Percentiles rank a stretch among this genome's conserved stretches.
These are phyloP conservation scores for Candida krabiensis DNA, from an alignment of 805 yeast species.

Conservation along the genomic window DNA sequence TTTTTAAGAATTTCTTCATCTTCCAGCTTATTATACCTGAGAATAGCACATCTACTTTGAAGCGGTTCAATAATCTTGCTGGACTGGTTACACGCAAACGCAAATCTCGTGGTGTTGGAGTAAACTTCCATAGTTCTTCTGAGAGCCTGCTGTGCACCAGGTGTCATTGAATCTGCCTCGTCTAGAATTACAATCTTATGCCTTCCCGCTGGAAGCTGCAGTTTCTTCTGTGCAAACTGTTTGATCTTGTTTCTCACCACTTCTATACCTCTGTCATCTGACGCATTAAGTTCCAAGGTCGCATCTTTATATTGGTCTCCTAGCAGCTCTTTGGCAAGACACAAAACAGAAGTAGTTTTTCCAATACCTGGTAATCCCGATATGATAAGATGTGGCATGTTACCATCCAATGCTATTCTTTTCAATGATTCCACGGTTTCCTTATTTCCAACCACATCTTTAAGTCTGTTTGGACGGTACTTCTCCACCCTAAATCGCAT, in stretches of 20 bases:
- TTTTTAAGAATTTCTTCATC: conserved; percentile 85
- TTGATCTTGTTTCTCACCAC: conserved; percentile 93
- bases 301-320: conserved; percentile 72
- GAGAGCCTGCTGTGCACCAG: conserved; percentile 94
- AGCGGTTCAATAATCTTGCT: conserved; percentile 94
- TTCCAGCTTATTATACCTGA: conserved; percentile 75
- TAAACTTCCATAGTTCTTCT: conserved; percentile 94
- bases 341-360: conserved; percentile 89
- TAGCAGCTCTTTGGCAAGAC: conserved; percentile 81
- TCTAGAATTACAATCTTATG: conserved; percentile 92
- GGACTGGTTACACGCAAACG: conserved; percentile 96
- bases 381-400: conserved; percentile 94
- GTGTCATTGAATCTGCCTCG: conserved; percentile 96
- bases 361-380: conserved; percentile 98
- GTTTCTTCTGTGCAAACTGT: conserved; percentile 93
- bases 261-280: conserved; percentile 97
- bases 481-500: conserved; percentile 98
- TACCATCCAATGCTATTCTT: conserved; percentile 87
- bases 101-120: conserved; percentile 94
- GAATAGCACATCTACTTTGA: conserved; percentile 93
- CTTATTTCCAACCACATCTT: conserved; percentile 90
- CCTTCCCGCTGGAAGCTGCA: conserved; percentile 80
- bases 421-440: conserved; percentile 85
- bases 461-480: conserved; percentile 76
- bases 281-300: conserved; percentile 89